These are phyloP conservation scores for Pythium pyrilobum DNA, from an alignment of 352 stramenopile species.

Conservation along the genomic window DNA sequence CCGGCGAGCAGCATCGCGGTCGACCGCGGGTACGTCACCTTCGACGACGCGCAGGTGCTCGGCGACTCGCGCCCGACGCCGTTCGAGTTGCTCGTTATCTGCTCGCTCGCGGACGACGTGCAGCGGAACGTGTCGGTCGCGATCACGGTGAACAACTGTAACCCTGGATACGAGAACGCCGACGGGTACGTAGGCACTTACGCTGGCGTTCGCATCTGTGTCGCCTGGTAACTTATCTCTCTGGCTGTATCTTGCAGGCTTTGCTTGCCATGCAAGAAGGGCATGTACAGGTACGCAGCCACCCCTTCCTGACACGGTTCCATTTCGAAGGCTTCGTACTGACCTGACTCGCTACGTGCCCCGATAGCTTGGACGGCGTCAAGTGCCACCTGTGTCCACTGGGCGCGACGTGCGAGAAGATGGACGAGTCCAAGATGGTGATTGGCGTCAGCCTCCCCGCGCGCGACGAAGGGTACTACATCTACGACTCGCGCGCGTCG, in stretches of 20 bases:
- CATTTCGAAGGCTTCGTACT: too few relatives aligned
- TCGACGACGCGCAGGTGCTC: constrained; percentile 32
- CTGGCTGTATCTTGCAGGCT: constrained; percentile 21
- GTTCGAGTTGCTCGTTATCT: constrained; percentile 43
- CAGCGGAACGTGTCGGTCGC: constrained; percentile 15
- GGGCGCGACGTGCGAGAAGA: constrained; percentile 41
- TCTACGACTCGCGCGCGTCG: constrained; percentile 36
- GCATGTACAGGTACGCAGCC: constrained; percentile 50
- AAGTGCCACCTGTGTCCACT: constrained; percentile 58
- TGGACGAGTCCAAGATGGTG: constrained; percentile 22
- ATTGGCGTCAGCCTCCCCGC: constrained; percentile 38
- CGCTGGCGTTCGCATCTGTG: not conserved
- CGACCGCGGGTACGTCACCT: constrained; percentile 42
- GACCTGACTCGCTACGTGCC: too few relatives aligned
- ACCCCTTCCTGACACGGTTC: too few relatives aligned
- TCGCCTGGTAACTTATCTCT: not conserved
- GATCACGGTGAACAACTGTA: constrained; percentile 52
- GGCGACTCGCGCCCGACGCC: constrained; percentile 24
- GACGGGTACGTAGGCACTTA: constrained; percentile 32
- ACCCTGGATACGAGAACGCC: constrained; percentile 51
- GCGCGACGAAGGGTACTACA: constrained; percentile 40
- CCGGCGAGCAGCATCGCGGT: constrained; percentile 24
- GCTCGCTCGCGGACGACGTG: constrained; percentile 28
- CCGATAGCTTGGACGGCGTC: constrained; percentile 57
- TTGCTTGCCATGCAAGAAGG: constrained; percentile 55